Evolutionary conservation across 2,329 filamentous ascomycete species (phyloP).

Genomic region (Trichoderma cornu-damae): DNA sequence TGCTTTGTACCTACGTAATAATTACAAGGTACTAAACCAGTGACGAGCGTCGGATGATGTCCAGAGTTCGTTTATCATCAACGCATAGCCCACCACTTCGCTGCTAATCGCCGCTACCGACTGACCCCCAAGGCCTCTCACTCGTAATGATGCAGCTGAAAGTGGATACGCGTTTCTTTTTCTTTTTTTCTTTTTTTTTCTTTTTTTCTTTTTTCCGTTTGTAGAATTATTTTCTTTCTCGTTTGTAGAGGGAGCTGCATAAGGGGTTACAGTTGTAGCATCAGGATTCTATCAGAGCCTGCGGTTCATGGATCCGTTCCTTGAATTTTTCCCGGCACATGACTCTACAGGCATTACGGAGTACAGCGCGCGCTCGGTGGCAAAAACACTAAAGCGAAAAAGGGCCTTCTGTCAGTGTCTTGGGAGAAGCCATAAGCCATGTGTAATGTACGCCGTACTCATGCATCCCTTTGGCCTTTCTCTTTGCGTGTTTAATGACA

Average conservation of each 20-base stretch:
- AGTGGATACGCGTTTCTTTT: not conserved
- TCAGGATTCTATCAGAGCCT: not conserved
- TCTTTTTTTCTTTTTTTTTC: too few species aligned
- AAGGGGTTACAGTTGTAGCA: not conserved
- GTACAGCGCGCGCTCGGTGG: not conserved
- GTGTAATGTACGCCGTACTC: not conserved
- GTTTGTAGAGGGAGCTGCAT: not conserved
- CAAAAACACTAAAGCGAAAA: not conserved
- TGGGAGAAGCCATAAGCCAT: too few species aligned
- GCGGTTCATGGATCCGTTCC: not conserved
- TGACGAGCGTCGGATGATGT: not conserved
- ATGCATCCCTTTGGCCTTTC: not conserved
- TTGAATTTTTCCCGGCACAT: constrained; percentile 5
- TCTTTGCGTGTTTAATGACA: not conserved
- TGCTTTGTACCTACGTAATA: not conserved
- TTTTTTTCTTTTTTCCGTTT: too few species aligned
- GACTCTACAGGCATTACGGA: not conserved
- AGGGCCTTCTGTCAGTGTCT: not conserved
- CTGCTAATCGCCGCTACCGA: not conserved
- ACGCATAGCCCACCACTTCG: not conserved
- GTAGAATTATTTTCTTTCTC: too few species aligned
- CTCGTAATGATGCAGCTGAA: not conserved
- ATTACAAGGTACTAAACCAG: too few species aligned
- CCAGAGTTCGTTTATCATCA: not conserved
- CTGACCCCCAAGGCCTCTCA: not conserved